Evolutionary conservation across 768 basidiomycete species (phyloP), one percentile per base, ranked within the genome.

Genomic region (Suillus placidus): DNA sequence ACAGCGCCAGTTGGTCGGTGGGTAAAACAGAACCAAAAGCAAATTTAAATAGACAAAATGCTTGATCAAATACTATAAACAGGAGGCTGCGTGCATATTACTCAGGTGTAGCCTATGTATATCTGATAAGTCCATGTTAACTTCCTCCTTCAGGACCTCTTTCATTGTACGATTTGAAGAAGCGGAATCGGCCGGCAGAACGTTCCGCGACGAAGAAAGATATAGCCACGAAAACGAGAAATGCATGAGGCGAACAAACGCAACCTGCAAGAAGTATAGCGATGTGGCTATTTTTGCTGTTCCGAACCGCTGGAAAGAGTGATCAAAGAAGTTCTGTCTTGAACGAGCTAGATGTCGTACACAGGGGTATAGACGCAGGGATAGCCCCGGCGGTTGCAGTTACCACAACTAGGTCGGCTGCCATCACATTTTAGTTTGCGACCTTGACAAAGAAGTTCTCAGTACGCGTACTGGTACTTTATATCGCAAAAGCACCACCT

Each of bases 341-440:
- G 64, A 55, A 45, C 9, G 26, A 56, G 42, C 14, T n/a, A 34
- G 32, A 37, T 61, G 60, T 80, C 88, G 78, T 80, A 90, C 88
- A 91, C 90, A 65, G 90, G 87, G 26, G 80, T 71, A 72, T 91
- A 92, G 54, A 72, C 70, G 70, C 90, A 92, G 2, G 85, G 82
- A 67, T 81, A 82, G 30, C 82, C 81, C 42, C 90, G 83, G 64
- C 82, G 82, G 71, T 84, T 80, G 74, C 90, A 92, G 71, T 91
- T 90, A 40, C 79, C 80, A 73, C 90, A 92, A 42, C 84, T 83
- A 3, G 88, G 88, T 35, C 83, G 82, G 61, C 73, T 69, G 16
- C 90, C 90, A 69, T 91, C 88, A 72, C 90, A 92, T 76, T 91
- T 91, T 63, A 92, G 74, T 75, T 91, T 91, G 66, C 89, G 82